These are phyloP conservation scores for Teunomyces gatunensis DNA, from an alignment of 805 yeast genomes.

Conservation along the genomic window DNA sequence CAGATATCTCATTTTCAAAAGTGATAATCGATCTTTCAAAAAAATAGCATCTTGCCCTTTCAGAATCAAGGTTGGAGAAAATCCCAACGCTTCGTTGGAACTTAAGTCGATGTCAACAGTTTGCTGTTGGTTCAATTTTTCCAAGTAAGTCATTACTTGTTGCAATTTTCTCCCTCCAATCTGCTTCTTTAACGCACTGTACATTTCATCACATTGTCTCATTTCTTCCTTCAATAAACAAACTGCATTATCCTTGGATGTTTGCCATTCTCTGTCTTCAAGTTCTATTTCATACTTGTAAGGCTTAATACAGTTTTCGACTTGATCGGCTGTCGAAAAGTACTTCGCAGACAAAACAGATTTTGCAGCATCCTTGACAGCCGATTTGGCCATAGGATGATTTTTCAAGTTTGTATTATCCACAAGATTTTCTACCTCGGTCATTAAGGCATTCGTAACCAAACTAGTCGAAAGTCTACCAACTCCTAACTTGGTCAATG, in stretches of 20 bases:
- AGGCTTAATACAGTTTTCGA: slow-evolving; percentile 97
- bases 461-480: slow-evolving; percentile 86
- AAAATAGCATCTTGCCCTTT: slow-evolving; percentile 85
- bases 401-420: slow-evolving; percentile 72
- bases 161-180: slow-evolving; percentile 82
- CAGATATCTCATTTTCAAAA: slow-evolving; percentile 68
- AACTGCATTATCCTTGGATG: slow-evolving; percentile 76
- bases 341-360: slow-evolving; percentile 74
- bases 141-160: slow-evolving; percentile 76
- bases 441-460: slow-evolving; percentile 73
- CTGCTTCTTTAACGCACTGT: slow-evolving; percentile 54
- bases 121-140: slow-evolving; percentile 42
- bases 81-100: slow-evolving; percentile 76
- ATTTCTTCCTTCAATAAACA: slow-evolving; percentile 78
- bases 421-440: slow-evolving; percentile 73
- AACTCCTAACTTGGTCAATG: slow-evolving; percentile 87
- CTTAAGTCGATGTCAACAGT: slow-evolving; percentile 33
- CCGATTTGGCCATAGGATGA: slow-evolving; percentile 82
- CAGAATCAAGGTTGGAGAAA: slow-evolving; percentile 68
- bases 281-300: slow-evolving; percentile 95
- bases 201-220: slow-evolving; percentile 71
- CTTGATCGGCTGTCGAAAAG: slow-evolving; percentile 95
- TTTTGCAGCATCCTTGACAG: slow-evolving; percentile 81
- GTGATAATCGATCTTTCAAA: slow-evolving; percentile 65
- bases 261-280: slow-evolving; percentile 91